Conservation (phyloP, 1,139 yeast species). For the Lodderomyces oxycetoniae region DNA sequence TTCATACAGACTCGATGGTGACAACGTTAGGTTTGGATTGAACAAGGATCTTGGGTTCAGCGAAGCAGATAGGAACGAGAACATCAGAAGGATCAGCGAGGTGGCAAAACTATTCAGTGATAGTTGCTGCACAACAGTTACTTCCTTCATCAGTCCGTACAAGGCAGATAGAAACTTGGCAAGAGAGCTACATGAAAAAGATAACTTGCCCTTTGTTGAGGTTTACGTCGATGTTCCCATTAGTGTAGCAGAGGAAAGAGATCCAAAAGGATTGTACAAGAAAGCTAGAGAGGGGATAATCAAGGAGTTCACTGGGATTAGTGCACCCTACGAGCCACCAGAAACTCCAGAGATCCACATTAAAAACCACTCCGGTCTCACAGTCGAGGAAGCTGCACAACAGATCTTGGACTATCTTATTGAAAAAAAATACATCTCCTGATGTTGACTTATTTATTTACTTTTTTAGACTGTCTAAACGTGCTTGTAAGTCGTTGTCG, state of each 20-base stretch:
- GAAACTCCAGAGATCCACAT: conserved; percentile 77
- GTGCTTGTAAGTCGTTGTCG: conserved; percentile 86
- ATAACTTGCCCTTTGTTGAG: conserved; percentile 78
- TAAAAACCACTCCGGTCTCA: conserved; percentile 58
- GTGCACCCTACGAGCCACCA: conserved; percentile 96
- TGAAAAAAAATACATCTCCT: conserved; percentile 44
- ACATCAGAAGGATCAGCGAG: conserved; percentile 89
- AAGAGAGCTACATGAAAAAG: conserved; percentile 73
- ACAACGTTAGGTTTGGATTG: conserved; percentile 87
- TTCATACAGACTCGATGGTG: conserved; percentile 91
- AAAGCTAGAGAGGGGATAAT: conserved; percentile 94
- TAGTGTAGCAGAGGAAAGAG: conserved; percentile 91
- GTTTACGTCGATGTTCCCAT: conserved; percentile 90
- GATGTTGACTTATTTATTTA: conserved; percentile 9
- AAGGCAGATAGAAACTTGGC: conserved; percentile 79
- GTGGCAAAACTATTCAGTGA: conserved; percentile 89
- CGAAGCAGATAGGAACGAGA: conserved; percentile 88
- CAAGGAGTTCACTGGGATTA: conserved; percentile 91
- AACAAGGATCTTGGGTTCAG: conserved; percentile 92
- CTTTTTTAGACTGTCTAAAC: conserved; percentile 78
- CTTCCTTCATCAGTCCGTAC: conserved; percentile 92
- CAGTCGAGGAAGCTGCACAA: conserved; percentile 78
- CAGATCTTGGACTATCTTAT: conserved; percentile 66
- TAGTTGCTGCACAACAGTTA: conserved; percentile 75
- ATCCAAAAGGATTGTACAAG: conserved; percentile 93